Evolutionary conservation across 1,284 basidiomycete genomes (phyloP).

Genomic region (Ganoderma lingzhi): DNA sequence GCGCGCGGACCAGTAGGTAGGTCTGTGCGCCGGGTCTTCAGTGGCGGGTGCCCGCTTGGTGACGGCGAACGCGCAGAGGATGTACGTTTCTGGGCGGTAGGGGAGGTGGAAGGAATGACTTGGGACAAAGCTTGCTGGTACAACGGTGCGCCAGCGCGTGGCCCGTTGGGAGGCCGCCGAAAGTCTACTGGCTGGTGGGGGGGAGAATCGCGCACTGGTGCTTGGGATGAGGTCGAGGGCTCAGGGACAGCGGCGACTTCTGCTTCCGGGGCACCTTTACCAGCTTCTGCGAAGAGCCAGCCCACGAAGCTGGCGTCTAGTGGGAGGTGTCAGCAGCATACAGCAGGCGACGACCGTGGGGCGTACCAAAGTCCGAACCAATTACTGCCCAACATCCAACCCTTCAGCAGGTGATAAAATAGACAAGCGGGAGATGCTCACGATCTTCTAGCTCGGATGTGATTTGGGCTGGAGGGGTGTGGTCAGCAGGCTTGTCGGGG

Average conservation of each 20-base stretch:
- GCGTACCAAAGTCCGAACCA: slow-evolving; percentile 77
- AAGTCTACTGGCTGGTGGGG: slow-evolving; percentile 45
- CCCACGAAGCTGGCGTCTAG: slow-evolving; percentile 81
- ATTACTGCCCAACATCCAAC: slow-evolving; percentile 59
- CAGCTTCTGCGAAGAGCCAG: slow-evolving; percentile 84
- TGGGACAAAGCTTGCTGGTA: slow-evolving; percentile 79
- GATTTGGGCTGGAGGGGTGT: slow-evolving; percentile 71
- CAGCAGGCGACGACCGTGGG: slow-evolving; percentile 27
- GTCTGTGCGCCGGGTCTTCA: slow-evolving; percentile 73
- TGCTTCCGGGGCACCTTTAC: slow-evolving; percentile 66
- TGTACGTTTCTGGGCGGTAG: slow-evolving; percentile 69
- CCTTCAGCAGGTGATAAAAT: slow-evolving; percentile 20
- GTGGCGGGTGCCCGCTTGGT: slow-evolving; percentile 61
- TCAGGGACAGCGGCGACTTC: slow-evolving; percentile 46
- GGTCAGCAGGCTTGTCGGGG: slow-evolving; percentile 26
- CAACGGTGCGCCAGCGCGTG: slow-evolving; percentile 43
- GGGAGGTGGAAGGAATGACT: slow-evolving; percentile 59
- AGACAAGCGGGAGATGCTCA: slow-evolving; percentile 50
- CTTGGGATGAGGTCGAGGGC: slow-evolving; percentile 46
- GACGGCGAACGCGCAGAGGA: slow-evolving; percentile 80
- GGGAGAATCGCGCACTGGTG: slow-evolving; percentile 38
- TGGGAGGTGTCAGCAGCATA: slow-evolving; percentile 16
- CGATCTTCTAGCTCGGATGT: slow-evolving; percentile 82
- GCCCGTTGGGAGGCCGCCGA: slow-evolving; percentile 50
- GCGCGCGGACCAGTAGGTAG: slow-evolving; percentile 82